phyloP scores from a whole-genome alignment of 2,329 filamentous ascomycete genomes.

The Talaromyces sp. region DNA sequence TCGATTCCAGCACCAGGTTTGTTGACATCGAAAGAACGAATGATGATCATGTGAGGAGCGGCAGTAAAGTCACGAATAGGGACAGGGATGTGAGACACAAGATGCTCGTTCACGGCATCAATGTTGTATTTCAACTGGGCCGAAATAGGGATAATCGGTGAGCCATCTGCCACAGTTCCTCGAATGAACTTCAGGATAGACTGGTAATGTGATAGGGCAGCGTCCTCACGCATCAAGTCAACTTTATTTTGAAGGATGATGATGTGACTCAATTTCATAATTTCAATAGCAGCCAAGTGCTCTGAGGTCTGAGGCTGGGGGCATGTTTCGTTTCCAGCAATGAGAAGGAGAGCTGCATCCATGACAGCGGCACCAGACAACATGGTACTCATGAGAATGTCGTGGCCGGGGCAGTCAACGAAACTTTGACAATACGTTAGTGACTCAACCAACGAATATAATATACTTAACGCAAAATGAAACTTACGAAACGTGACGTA shows the following conservation, averaged over 20 bases:
- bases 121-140: constrained; percentile 99
- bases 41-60: constrained; percentile 97
- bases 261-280: constrained; percentile 99
- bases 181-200: constrained; percentile 98
- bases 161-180: constrained; percentile 91
- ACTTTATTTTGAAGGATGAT: constrained; percentile 99
- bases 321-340: constrained; percentile 97
- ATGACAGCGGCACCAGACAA: constrained; percentile 98
- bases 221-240: constrained; percentile 95
- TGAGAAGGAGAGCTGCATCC: constrained; percentile 94
- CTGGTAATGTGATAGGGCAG: constrained; percentile 88
- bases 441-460: not conserved
- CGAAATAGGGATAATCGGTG: constrained; percentile 93
- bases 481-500: constrained; percentile 88
- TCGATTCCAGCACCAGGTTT: constrained; percentile 99
- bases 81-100: constrained; percentile 92
- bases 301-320: constrained; percentile 98
- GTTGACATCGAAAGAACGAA: constrained; percentile 99
- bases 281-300: constrained; percentile 97
- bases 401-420: constrained; percentile 98
- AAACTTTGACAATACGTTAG: constrained; percentile 60
- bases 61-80: constrained; percentile 86
- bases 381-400: constrained; percentile 99
- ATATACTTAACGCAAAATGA: not conserved
- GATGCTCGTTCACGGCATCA: constrained; percentile 93